Percentiles rank a stretch among this genome's conserved stretches.
These are phyloP conservation scores for Castanea crenata DNA, from an alignment of 306 rosid genomes.

Conservation along the genomic window DNA sequence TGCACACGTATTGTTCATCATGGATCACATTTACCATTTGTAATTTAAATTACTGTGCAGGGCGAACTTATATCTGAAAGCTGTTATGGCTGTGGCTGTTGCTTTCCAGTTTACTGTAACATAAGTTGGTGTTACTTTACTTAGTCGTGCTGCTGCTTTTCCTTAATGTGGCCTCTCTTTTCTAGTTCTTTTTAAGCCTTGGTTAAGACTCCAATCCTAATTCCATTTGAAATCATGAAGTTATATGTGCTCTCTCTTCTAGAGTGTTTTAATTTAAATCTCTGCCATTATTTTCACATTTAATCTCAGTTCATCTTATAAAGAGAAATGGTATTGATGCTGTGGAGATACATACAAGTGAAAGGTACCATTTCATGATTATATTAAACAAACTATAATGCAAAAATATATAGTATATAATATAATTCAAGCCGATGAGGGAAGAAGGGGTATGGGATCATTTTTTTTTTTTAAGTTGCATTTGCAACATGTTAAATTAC, in stretches of 20 bases:
- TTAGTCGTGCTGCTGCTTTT: neutral
- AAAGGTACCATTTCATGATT: conserved; percentile 50
- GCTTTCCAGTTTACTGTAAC: conserved; percentile 80
- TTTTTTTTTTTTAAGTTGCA: no score
- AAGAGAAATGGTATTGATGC: conserved; percentile 68
- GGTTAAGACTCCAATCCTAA: no score
- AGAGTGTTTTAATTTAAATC: no score
- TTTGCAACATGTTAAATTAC: no score
- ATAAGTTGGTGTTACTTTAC: conserved; percentile 52
- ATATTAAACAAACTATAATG: neutral
- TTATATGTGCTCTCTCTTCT: no score
- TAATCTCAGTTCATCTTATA: conserved; percentile 44
- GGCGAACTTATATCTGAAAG: conserved; percentile 82
- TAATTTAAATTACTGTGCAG: conserved; percentile 34
- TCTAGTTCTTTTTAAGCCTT: neutral
- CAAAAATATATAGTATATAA: neutral
- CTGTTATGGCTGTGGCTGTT: conserved; percentile 91
- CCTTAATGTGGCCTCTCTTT: neutral
- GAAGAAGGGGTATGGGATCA: no score
- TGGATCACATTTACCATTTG: neutral
- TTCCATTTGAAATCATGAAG: no score
- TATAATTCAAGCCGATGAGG: neutral
- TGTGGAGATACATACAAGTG: conserved; percentile 86
- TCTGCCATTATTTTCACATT: no score
- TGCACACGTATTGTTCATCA: neutral